Evolutionary conservation across 2,329 filamentous ascomycete species (phyloP).

Genomic region (Arthrobotrys musiformis): DNA sequence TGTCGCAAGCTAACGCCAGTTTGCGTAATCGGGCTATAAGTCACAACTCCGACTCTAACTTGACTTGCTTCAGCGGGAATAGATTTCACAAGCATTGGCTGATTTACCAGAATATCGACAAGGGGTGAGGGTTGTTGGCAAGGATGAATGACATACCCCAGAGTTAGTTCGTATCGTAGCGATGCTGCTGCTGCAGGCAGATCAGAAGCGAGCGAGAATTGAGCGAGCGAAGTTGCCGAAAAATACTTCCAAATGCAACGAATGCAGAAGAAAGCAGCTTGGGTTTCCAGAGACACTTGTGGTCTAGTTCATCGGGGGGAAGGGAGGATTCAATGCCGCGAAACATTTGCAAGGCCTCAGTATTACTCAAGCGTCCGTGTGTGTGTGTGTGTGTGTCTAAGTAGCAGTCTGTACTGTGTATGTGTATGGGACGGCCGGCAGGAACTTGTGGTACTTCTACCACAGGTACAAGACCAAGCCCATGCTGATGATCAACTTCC

Average conservation of each 20-base stretch:
- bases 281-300: slow-evolving; percentile 6
- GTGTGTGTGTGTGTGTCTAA: not conserved
- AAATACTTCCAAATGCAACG: slow-evolving; percentile 19
- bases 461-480: not conserved
- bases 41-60: not conserved
- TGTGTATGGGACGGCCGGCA: slow-evolving; percentile 3
- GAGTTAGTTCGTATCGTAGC: slow-evolving; percentile 39
- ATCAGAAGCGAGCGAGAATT: slow-evolving; percentile 48
- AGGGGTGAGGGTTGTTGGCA: not conserved
- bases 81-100: not conserved
- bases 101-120: slow-evolving; percentile 5
- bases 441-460: slow-evolving; percentile 16
- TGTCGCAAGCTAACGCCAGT: slow-evolving; percentile 17
- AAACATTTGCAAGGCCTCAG: slow-evolving; percentile 27
- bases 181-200: slow-evolving; percentile 46
- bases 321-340: slow-evolving; percentile 26
- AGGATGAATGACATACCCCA: slow-evolving; percentile 41
- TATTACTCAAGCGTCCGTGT: not conserved
- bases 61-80: slow-evolving; percentile 10
- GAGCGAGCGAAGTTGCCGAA: slow-evolving; percentile 45
- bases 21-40: slow-evolving; percentile 40
- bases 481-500: slow-evolving; percentile 42
- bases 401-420: no score
- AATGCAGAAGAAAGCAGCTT: slow-evolving; percentile 46
- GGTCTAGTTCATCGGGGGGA: not conserved